Evolutionary conservation across 805 yeast genomes (phyloP).

Genomic region (Clavispora vitiphila): DNA sequence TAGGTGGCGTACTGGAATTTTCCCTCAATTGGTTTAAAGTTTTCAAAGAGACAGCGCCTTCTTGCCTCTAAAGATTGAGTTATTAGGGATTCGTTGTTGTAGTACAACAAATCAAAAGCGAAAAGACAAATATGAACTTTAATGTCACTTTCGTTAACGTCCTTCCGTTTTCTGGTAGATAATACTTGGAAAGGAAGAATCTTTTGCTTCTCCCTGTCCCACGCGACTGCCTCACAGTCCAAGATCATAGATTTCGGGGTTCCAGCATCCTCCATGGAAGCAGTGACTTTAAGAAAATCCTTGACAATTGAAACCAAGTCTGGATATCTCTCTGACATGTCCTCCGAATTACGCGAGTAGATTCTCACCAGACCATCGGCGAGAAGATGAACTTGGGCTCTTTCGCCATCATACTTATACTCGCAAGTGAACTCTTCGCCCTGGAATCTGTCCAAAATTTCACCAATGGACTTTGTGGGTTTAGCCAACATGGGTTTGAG

Average conservation of each 20-base stretch:
- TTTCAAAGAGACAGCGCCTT: constrained; percentile 52
- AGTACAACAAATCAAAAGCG: constrained; percentile 81
- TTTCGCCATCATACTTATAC: constrained; percentile 95
- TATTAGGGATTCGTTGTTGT: constrained; percentile 68
- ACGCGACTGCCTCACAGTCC: constrained; percentile 97
- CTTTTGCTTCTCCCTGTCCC: constrained; percentile 74
- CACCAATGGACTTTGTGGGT: constrained; percentile 92
- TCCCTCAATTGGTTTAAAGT: constrained; percentile 61
- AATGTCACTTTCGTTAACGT: constrained; percentile 80
- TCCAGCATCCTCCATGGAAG: constrained; percentile 3
- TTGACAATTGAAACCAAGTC: constrained; percentile 71
- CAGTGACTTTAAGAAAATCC: constrained; percentile 44
- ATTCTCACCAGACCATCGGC: constrained; percentile 63
- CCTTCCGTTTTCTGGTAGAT: constrained; percentile 91
- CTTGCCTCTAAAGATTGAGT: constrained; percentile 66
- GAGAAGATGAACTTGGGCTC: constrained; percentile 87
- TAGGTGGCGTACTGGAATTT: constrained; percentile 77
- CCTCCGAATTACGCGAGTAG: constrained; percentile 92
- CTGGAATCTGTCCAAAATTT: constrained; percentile 83
- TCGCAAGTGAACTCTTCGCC: constrained; percentile 88
- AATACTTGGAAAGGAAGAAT: constrained; percentile 91
- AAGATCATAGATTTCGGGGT: constrained; percentile 59
- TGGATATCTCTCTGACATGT: constrained; percentile 94
- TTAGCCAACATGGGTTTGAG: constrained; percentile 97
- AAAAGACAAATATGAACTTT: constrained; percentile 88